Evolutionary conservation across 164 flowering plant genomes (phyloP).

Genomic region (Stephania yunnanensis): DNA sequence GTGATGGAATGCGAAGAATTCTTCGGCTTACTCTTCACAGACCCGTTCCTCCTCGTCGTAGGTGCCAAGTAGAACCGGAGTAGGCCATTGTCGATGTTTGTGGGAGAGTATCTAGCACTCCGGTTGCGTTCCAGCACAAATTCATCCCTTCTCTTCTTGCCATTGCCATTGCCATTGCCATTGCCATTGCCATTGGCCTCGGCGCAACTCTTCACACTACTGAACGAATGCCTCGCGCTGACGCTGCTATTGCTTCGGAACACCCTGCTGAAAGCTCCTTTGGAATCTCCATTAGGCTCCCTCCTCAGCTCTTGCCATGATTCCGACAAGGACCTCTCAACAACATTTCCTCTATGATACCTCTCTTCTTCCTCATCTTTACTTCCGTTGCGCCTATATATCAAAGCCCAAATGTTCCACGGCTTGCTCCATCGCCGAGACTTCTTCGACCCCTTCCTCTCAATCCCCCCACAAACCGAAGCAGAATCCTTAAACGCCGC

Average conservation of each 20-base stretch:
- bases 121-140: constrained; percentile 44
- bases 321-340: constrained; percentile 78
- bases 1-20: constrained; percentile 60
- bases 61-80: constrained; percentile 86
- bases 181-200: constrained; percentile 35
- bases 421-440: constrained; percentile 70
- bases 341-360: constrained; percentile 52
- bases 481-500: constrained; percentile 43
- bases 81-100: constrained; percentile 54
- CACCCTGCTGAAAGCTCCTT: constrained; percentile 36
- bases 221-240: constrained; percentile 54
- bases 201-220: constrained; percentile 26
- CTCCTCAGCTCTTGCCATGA: constrained; percentile 76
- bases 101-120: constrained; percentile 54
- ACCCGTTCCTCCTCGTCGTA: constrained; percentile 49
- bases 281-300: constrained; percentile 36
- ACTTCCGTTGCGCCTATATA: constrained; percentile 44
- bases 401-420: constrained; percentile 86
- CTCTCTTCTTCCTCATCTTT: constrained; percentile 71
- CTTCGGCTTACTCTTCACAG: constrained; percentile 46
- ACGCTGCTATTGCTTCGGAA: constrained; percentile 75
- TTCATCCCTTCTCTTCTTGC: constrained; percentile 46
- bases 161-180: constrained; percentile 32
- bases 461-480: constrained; percentile 32
- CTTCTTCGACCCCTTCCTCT: constrained; percentile 53